Evolutionary conservation across 306 rosid genomes (phyloP), one percentile per base, ranked within the genome.

Genomic region (Vigna mungo): DNA sequence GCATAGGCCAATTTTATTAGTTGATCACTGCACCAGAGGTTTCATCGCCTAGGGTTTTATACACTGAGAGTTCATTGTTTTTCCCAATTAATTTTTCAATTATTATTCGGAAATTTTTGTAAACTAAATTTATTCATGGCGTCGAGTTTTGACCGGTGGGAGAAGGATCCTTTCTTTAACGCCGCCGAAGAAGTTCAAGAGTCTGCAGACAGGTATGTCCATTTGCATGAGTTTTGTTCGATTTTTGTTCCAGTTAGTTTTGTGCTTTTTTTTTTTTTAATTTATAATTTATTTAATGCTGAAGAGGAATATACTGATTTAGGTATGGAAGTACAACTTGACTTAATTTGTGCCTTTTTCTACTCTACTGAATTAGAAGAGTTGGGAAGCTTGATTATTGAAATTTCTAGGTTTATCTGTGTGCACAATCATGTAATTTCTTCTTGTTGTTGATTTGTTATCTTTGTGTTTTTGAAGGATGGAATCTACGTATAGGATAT

Each of bases 101-200:
- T 7, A 21, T 17, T 30, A 16, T 78, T 75, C 20, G 6, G 51
- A 18, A 27, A 62, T 69, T 9, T 36, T 69, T 41, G 11, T 77
- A 6, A 77, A 78, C 52, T 55, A 37, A 52, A 39, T 72, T 56
- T 18, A 56, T 71, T 68, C 78, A 95, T 95, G 98, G 91, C 91
- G n/a, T 89, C 98, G 32, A 89, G 85, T 88, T 95, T 95, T 71
- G 89, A 95, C 75, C 97, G 97, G 56, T 95, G 98, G 98, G 96
- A 95, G 77, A 90, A 92, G 80, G 98, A 95, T 89, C 96, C 97
- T 12, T 95, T 87, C 68, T 95, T 95, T 82, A 72, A 83, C 13
- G 97, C 91, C 32, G 98, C 98, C 0, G 98, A 95, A 85, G 96
- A 95, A 80, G 96, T 95, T 90, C 98, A 95, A 78, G 96, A 90